phyloP scores from a whole-genome alignment of 192 early-diverging fungal species.

The Chytriomyces sp. region DNA sequence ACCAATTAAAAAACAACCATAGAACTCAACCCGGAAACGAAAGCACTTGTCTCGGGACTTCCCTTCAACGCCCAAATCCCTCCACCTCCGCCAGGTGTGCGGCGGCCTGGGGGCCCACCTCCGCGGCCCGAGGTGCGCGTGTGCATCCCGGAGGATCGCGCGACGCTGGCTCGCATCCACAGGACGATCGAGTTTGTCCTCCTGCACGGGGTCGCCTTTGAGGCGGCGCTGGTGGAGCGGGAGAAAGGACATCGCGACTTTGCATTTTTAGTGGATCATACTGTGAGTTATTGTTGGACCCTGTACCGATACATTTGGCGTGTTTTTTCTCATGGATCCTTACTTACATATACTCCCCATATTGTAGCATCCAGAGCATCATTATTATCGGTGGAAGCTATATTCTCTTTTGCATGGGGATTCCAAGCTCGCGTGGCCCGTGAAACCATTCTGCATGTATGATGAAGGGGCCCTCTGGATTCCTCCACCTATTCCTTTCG shows the following conservation, averaged over 20 bases:
- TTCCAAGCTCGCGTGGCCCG: constrained; percentile 67
- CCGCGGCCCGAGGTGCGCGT: constrained; percentile 67
- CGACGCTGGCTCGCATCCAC: constrained; percentile 71
- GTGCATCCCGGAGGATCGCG: constrained; percentile 56
- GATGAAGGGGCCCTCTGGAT: constrained; percentile 80
- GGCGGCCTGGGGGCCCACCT: background rate
- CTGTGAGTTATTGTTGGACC: constrained; percentile 48
- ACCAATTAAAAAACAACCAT: background rate
- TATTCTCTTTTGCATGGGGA: constrained; percentile 89
- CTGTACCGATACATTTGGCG: background rate
- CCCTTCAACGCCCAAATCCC: constrained; percentile 67
- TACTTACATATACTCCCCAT: background rate
- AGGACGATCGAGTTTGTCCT: constrained; percentile 81
- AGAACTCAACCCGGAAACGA: background rate
- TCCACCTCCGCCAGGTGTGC: background rate
- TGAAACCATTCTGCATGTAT: constrained; percentile 85
- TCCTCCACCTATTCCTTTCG: constrained; percentile 74
- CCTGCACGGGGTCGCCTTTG: constrained; percentile 74
- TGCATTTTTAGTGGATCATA: constrained; percentile 71
- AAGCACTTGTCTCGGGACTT: constrained; percentile 42
- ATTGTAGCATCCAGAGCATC: constrained; percentile 68
- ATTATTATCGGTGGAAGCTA: constrained; percentile 91
- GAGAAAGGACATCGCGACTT: constrained; percentile 69
- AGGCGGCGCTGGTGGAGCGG: constrained; percentile 65
- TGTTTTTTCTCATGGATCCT: background rate